These are phyloP conservation scores for Erythrophleum fordii DNA, from an alignment of 306 rosid species.

Conservation along the genomic window DNA sequence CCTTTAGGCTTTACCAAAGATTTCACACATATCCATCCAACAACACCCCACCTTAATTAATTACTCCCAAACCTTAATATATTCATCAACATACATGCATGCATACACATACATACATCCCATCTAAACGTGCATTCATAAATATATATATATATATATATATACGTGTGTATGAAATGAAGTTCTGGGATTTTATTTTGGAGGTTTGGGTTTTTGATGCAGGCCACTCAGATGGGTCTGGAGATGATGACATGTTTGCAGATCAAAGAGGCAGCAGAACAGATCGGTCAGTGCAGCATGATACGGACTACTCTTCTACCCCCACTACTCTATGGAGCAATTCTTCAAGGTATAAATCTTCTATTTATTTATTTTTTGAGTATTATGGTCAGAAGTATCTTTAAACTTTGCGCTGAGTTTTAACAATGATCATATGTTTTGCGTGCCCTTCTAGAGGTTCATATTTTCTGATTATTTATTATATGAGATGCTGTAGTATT, in stretches of 20 bases:
- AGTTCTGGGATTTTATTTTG: not conserved
- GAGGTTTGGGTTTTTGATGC: constrained; percentile 2
- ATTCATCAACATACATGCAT: not conserved
- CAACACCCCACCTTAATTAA: not conserved
- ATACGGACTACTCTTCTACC: constrained; percentile 50
- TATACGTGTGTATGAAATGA: not conserved
- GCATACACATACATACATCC: not conserved
- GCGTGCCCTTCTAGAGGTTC: constrained; percentile 2
- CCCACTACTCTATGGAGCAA: constrained; percentile 62
- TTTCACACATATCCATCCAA: not conserved
- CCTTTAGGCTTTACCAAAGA: constrained; percentile 20
- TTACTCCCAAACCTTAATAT: constrained; percentile 11
- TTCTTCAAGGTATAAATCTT: constrained; percentile 64
- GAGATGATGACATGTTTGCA: constrained; percentile 72
- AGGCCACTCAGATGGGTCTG: constrained; percentile 93
- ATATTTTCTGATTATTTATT: constrained; percentile 18
- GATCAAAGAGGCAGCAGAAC: constrained; percentile 52
- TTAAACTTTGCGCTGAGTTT: not conserved
- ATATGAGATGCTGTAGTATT: constrained; percentile 2
- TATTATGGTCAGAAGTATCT: no score
- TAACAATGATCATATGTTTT: not conserved
- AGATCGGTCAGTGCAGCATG: constrained; percentile 51
- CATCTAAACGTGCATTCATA: not conserved
- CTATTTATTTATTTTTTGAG: no score
- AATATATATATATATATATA: not conserved